Evolutionary conservation across 2,329 filamentous ascomycete genomes (phyloP).

Genomic region (Fonsecaea monophora): DNA sequence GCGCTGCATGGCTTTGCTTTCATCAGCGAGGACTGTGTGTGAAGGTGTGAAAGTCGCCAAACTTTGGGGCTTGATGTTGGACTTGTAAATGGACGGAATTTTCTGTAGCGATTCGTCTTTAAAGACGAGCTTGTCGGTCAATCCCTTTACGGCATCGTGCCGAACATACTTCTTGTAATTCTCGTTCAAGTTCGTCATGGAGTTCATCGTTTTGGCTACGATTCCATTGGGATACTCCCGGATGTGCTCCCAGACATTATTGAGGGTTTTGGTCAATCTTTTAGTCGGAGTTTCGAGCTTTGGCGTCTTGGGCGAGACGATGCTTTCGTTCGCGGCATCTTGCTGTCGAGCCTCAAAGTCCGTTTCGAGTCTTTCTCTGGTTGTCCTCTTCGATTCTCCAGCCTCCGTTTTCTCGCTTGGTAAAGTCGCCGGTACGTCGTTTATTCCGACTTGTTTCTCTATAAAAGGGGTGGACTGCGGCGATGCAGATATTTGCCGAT

Average conservation of each 20-base stretch:
- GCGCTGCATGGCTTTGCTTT: slow-evolving; percentile 13
- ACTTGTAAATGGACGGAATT: slow-evolving; percentile 33
- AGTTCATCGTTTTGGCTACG: slow-evolving; percentile 38
- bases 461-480: background rate
- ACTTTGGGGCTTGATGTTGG: background rate
- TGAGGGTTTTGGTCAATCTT: slow-evolving; percentile 25
- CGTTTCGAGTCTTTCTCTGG: slow-evolving; percentile 38
- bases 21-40: slow-evolving; percentile 16
- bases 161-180: slow-evolving; percentile 33
- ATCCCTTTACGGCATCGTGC: slow-evolving; percentile 15
- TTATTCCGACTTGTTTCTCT: background rate
- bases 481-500: slow-evolving; percentile 23
- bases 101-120: slow-evolving; percentile 30
- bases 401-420: background rate
- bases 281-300: slow-evolving; percentile 17
- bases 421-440: background rate
- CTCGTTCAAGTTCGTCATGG: slow-evolving; percentile 30
- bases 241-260: slow-evolving; percentile 36
- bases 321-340: slow-evolving; percentile 17
- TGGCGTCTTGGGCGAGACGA: background rate
- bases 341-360: slow-evolving; percentile 37
- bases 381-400: background rate
- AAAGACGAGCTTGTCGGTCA: slow-evolving; percentile 35
- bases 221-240: slow-evolving; percentile 38
- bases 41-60: slow-evolving; percentile 22